Percentiles rank a stretch among this genome's conserved stretches.
Conservation (phyloP, 2,329 filamentous ascomycete species). For the Botrytis medusae region DNA sequence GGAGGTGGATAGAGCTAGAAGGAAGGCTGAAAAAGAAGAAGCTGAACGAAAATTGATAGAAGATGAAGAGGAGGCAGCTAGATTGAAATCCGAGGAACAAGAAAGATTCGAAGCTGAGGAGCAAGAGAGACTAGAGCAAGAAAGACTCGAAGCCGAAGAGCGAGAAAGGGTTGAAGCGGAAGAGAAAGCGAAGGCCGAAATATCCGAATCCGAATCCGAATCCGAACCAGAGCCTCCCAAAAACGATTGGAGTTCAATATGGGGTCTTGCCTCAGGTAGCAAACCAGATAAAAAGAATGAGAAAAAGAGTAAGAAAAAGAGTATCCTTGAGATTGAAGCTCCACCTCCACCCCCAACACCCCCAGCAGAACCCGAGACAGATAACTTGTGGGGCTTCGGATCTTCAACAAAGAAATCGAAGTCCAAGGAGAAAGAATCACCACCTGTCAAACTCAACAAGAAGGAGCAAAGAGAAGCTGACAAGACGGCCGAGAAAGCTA, state of each 20-base stretch:
- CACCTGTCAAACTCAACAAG: constrained; percentile 46
- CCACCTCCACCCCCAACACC: constrained; percentile 52
- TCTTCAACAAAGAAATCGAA: constrained; percentile 43
- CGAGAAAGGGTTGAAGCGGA: constrained; percentile 30
- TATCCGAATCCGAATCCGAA: constrained; percentile 6
- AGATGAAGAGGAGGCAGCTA: constrained; percentile 47
- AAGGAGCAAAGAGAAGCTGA: constrained; percentile 52
- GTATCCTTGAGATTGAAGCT: constrained; percentile 40
- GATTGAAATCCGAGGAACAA: constrained; percentile 39
- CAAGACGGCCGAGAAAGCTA: constrained; percentile 51
- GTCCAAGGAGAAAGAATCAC: constrained; percentile 45
- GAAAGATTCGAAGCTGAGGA: constrained; percentile 33
- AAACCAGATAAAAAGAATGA: constrained; percentile 41
- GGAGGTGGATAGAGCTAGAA: constrained; percentile 49
- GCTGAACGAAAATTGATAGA: constrained; percentile 42
- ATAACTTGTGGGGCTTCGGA: constrained; percentile 41
- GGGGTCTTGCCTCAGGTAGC: constrained; percentile 43
- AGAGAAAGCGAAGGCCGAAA: constrained; percentile 28
- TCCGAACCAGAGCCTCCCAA: constrained; percentile 24
- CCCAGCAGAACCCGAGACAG: constrained; percentile 46
- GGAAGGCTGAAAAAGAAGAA: constrained; percentile 50
- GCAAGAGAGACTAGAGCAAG: background rate
- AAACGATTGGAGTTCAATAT: constrained; percentile 21
- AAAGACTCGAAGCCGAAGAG: background rate
- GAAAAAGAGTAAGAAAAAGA: constrained; percentile 45